Evolutionary conservation across 176 grass and related monocot genomes (phyloP).

Genomic region (Alopecurus myosuroides): DNA sequence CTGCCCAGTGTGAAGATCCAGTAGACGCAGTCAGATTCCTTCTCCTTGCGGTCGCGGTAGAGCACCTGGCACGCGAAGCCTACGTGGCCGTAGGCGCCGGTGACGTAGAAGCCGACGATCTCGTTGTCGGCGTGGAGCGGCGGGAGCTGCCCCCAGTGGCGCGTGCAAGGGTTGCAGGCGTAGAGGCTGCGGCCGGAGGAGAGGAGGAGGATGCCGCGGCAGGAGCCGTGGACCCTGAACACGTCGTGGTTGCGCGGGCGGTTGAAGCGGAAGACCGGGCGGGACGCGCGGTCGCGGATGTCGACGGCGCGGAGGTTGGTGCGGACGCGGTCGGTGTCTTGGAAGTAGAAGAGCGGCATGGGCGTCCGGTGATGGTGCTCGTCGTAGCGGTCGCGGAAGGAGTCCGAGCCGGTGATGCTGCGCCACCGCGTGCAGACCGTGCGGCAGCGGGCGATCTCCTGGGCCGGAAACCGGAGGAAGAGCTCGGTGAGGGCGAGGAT

Average conservation of each 20-base stretch:
- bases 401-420: background rate
- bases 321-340: background rate
- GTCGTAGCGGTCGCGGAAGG: background rate
- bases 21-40: background rate
- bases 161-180: background rate
- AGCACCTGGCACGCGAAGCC: background rate
- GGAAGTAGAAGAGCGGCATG: constrained; percentile 20
- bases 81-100: background rate
- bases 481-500: background rate
- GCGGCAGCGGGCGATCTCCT: background rate
- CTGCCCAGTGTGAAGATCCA: background rate
- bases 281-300: background rate
- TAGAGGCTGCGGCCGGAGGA: background rate
- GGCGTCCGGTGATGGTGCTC: background rate
- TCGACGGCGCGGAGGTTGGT: background rate
- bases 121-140: background rate
- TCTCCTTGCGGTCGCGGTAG: background rate
- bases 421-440: background rate
- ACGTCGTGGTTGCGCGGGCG: background rate
- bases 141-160: background rate
- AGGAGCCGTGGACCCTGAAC: background rate
- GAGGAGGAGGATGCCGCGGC: constrained; percentile 12
- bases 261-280: background rate
- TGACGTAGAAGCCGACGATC: background rate
- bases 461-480: background rate